Percentiles rank a stretch among this genome's conserved stretches.
phyloP scores from a whole-genome alignment of 208 protist genomes.

The Acanthamoeba castellanii region DNA sequence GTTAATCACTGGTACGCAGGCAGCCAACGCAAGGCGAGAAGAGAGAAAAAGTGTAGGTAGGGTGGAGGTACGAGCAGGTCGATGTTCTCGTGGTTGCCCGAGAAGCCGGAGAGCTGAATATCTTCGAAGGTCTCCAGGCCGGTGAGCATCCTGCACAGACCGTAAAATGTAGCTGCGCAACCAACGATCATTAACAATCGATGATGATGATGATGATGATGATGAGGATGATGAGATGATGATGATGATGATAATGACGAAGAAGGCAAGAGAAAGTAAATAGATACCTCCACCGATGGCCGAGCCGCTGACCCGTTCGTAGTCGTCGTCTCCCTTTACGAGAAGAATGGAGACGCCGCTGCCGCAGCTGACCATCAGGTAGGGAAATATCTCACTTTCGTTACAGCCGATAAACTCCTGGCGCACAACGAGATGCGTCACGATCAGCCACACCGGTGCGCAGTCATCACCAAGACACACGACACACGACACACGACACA shows the following conservation, averaged over 20 bases:
- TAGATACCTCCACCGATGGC: constrained; percentile 93
- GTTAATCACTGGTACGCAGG: neutral
- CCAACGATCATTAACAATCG: neutral
- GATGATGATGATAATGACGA: too few relatives aligned
- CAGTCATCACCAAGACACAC: neutral
- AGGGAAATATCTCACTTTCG: constrained; percentile 80
- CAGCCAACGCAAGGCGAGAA: neutral
- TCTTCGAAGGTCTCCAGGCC: constrained; percentile 48
- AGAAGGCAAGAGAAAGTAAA: neutral
- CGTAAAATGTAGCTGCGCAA: constrained; percentile 31
- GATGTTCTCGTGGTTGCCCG: constrained; percentile 38
- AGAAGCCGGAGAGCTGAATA: constrained; percentile 20
- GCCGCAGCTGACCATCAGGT: constrained; percentile 97
- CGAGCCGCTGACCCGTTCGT: constrained; percentile 95
- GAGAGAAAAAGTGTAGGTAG: neutral
- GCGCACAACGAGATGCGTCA: too few relatives aligned
- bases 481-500: too few relatives aligned
- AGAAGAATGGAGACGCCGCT: constrained; percentile 97
- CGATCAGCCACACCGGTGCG: neutral
- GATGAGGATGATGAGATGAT: too few relatives aligned
- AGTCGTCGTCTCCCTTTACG: constrained; percentile 91
- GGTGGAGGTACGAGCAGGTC: neutral
- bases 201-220: too few relatives aligned
- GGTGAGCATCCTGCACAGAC: constrained; percentile 28
- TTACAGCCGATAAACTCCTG: constrained; percentile 41